A percentile compares a stretch with the other conserved stretches of the same genome.
phyloP scores from a whole-genome alignment of 768 basidiomycete genomes.

The Kondoa subrosea region DNA sequence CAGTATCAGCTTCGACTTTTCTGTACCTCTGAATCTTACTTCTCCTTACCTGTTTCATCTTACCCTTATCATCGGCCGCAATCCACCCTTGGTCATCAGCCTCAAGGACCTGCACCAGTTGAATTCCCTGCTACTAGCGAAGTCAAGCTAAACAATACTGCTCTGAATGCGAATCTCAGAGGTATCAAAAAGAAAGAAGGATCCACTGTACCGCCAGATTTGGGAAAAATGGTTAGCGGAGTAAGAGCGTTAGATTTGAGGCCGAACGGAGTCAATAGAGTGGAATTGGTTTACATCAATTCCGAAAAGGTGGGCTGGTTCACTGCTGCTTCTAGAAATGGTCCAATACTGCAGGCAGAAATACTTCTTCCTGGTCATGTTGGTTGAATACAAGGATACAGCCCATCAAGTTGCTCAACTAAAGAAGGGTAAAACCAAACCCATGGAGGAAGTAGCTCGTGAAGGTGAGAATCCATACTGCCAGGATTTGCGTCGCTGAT shows the following conservation, averaged over 20 bases:
- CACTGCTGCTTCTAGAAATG: neutral
- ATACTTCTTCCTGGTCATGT: constrained; percentile 1
- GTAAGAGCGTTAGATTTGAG: neutral
- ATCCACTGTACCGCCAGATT: constrained; percentile 75
- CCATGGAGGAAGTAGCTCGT: neutral
- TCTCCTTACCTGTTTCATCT: constrained; percentile 44
- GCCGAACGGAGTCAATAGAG: constrained; percentile 9
- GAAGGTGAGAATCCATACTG: neutral
- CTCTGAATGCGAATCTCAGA: constrained; percentile 59
- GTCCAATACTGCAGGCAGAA: neutral
- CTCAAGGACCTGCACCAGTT: constrained; percentile 46
- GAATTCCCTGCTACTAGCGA: constrained; percentile 87
- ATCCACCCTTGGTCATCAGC: constrained; percentile 33
- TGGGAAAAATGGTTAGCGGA: constrained; percentile 24
- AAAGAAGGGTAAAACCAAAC: neutral
- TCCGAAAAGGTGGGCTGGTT: constrained; percentile 29
- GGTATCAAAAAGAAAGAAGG: constrained; percentile 91
- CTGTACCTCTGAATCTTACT: constrained; percentile 57
- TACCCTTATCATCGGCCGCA: constrained; percentile 37
- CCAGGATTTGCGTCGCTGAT: neutral
- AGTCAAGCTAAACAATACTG: constrained; percentile 60
- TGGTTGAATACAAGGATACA: neutral
- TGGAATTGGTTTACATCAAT: constrained; percentile 29
- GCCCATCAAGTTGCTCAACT: neutral
- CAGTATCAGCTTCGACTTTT: constrained; percentile 69